Conservation (phyloP, 2,329 filamentous ascomycete species). For the Exophiala xenobiotica region DNA sequence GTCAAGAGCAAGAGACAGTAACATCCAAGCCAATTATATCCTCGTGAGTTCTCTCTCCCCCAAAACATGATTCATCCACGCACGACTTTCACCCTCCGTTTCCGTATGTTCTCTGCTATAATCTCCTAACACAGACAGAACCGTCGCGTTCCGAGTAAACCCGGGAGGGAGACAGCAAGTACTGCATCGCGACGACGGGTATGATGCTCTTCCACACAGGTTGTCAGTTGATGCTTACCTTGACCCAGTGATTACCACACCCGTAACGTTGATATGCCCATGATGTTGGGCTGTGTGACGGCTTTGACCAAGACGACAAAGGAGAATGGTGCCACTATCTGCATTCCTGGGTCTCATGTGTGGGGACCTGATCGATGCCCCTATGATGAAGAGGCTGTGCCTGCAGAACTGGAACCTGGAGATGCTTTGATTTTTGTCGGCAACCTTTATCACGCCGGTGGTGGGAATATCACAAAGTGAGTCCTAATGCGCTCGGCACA, state of each 20-base stretch:
- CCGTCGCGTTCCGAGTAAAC: constrained; percentile 34
- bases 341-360: constrained; percentile 34
- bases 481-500: background rate
- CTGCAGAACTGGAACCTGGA: constrained; percentile 37
- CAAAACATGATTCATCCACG: background rate
- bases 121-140: constrained; percentile 6
- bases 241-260: constrained; percentile 28
- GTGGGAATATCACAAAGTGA: constrained; percentile 31
- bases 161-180: constrained; percentile 31
- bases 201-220: constrained; percentile 27
- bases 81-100: background rate
- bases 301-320: constrained; percentile 33
- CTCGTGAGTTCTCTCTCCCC: constrained; percentile 19
- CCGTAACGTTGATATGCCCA: constrained; percentile 38
- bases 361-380: constrained; percentile 29
- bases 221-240: constrained; percentile 37
- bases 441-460: constrained; percentile 38
- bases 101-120: background rate
- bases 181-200: constrained; percentile 34
- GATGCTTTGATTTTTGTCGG: constrained; percentile 41
- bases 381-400: constrained; percentile 25
- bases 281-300: constrained; percentile 42
- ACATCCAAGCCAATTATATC: constrained; percentile 32
- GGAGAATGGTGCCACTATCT: constrained; percentile 36
- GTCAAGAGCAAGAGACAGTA: constrained; percentile 24